Base-by-base conservation (phyloP, 176 grass and related monocot species). In the Lolium rigidum region DNA sequence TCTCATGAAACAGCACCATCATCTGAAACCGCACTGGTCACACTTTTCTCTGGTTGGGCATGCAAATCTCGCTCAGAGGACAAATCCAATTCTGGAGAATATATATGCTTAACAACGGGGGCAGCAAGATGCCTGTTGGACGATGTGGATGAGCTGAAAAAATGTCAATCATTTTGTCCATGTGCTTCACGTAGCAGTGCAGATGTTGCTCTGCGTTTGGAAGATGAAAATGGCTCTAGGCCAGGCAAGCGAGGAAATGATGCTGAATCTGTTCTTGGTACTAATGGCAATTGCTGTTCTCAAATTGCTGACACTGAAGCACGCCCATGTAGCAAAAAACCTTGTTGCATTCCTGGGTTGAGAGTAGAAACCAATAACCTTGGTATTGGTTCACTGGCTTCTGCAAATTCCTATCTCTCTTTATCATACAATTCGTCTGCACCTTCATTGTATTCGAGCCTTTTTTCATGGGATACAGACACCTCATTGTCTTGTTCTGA, bases 31-130 rank as follows among this genome's bases (percentile, higher is more conserved):
- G 92, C 94, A 78, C 63, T 99, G 64, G 94, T 93, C 70, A 99
- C 90, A 70, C 92, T 99, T 83, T 90, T 99, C 44, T 97, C 90
- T 90, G 97, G 97, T 66, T 99, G 97, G 97, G 90, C 90, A 6
- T 99, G 97, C 87, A 99, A 99, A 88, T 92, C 88, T 20, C 87
- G 85, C 58, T 80, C 74, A 39, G 54, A 89, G 76, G 92, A 91
- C 85, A 90, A 84, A 62, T 87, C 86, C 56, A 88, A 76, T 80
- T 86, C 85, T 91, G 86, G 94, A 77, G 95, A 93, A 82, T 97
- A 94, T 80, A 83, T 93, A 91, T 97, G 90, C 70, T 84, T 92
- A 85, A 84, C 88, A 60, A 89, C 97, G 55, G 82, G 75, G 20
- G n/a, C 78, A 73, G 57, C 48, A 8, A 82, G 56, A 54, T 93